These are phyloP conservation scores for Naumovozyma baii DNA, from an alignment of 805 yeast species.

Conservation along the genomic window DNA sequence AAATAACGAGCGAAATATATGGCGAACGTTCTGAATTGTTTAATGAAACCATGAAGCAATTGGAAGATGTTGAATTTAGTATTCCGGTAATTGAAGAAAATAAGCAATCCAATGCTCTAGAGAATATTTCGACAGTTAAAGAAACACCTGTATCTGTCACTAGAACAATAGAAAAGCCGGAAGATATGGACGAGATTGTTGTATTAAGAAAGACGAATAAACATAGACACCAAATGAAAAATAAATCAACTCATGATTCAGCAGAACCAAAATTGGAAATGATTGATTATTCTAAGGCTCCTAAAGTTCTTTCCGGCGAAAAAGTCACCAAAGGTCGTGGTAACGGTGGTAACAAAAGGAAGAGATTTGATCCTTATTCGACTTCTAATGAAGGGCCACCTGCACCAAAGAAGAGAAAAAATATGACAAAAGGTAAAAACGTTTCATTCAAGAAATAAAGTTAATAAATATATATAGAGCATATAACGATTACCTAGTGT, in stretches of 20 bases:
- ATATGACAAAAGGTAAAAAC: slow-evolving; percentile 20
- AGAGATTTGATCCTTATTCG: slow-evolving; percentile 53
- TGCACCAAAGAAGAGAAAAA: slow-evolving; percentile 38
- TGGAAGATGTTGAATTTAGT: slow-evolving; percentile 11
- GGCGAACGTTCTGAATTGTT: slow-evolving; percentile 11
- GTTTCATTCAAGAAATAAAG: slow-evolving; percentile 23
- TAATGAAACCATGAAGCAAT: slow-evolving; percentile 8
- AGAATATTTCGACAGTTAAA: background rate
- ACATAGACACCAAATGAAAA: slow-evolving; percentile 4
- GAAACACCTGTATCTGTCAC: slow-evolving; percentile 1
- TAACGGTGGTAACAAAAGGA: slow-evolving; percentile 28
- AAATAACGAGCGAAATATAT: slow-evolving; percentile 8
- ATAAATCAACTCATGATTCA: slow-evolving; percentile 1
- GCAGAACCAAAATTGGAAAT: slow-evolving; percentile 15
- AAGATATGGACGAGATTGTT: slow-evolving; percentile 33
- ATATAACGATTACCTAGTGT: no score
- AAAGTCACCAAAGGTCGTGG: slow-evolving; percentile 6
- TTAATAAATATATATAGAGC: no score
- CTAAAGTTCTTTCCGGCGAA: slow-evolving; percentile 32
- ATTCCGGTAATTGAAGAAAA: slow-evolving; percentile 6
- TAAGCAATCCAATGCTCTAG: slow-evolving; percentile 3
- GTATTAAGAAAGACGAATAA: slow-evolving; percentile 29
- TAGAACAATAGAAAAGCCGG: slow-evolving; percentile 5
- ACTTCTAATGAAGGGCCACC: slow-evolving; percentile 41
- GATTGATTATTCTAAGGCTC: slow-evolving; percentile 39